Conservation (phyloP, 352 stramenopile genomes). For the Globisporangium yorkense region DNA sequence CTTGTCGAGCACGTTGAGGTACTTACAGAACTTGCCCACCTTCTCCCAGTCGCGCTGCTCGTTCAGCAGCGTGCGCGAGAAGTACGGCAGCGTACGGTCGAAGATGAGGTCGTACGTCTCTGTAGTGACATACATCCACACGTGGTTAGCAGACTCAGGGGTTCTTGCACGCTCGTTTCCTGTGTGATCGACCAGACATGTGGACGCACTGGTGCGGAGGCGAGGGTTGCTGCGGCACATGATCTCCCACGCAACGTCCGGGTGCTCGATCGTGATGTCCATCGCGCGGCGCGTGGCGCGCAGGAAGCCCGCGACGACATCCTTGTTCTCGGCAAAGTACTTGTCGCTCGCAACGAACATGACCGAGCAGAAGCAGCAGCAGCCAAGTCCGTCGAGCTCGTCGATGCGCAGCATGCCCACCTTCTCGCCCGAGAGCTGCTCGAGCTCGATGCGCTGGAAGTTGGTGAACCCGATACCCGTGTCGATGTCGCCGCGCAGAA, state of each 20-base stretch:
- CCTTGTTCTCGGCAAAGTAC: slow-evolving; percentile 44
- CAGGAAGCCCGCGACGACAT: slow-evolving; percentile 33
- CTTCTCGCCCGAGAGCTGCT: slow-evolving; percentile 42
- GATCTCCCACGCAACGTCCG: slow-evolving; percentile 38
- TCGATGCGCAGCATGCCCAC: slow-evolving; percentile 46
- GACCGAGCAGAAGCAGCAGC: slow-evolving; percentile 52
- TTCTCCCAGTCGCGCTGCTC: slow-evolving; percentile 49
- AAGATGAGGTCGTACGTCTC: slow-evolving; percentile 46
- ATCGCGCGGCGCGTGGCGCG: slow-evolving; percentile 38
- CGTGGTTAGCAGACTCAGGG: too few relatives aligned
- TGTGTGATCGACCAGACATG: neutral
- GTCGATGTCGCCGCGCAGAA: slow-evolving; percentile 41
- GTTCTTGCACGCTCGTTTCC: too few relatives aligned
- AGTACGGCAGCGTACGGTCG: slow-evolving; percentile 45
- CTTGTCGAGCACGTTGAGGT: slow-evolving; percentile 38
- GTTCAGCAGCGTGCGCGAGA: slow-evolving; percentile 43
- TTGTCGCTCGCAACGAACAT: slow-evolving; percentile 46
- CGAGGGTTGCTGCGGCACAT: slow-evolving; percentile 51
- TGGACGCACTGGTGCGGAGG: slow-evolving; percentile 28
- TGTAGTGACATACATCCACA: slow-evolving; percentile 1
- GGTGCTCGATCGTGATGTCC: slow-evolving; percentile 48
- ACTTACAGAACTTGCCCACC: slow-evolving; percentile 50
- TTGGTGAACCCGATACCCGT: slow-evolving; percentile 50
- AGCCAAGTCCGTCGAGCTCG: slow-evolving; percentile 40
- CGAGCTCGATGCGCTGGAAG: slow-evolving; percentile 46